phyloP scores from a whole-genome alignment of 192 early-diverging fungal species.

The Geranomyces variabilis region DNA sequence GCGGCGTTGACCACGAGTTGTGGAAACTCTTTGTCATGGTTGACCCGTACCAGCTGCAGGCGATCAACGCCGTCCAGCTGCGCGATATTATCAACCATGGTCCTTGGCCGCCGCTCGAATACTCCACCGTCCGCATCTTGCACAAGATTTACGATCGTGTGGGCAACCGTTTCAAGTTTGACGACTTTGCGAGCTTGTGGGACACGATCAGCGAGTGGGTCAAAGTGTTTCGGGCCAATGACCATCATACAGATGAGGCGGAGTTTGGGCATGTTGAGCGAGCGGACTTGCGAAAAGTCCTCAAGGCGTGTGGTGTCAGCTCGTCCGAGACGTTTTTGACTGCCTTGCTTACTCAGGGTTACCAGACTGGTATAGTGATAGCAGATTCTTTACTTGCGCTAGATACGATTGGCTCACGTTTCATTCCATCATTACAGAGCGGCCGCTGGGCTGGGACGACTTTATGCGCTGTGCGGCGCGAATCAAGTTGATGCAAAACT shows the following conservation, averaged over 20 bases:
- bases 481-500: conserved; percentile 26
- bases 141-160: conserved; percentile 23
- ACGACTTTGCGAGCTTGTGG: conserved; percentile 22
- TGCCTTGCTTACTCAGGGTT: neutral
- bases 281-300: conserved; percentile 13
- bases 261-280: conserved; percentile 29
- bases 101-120: conserved; percentile 32
- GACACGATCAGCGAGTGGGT: conserved; percentile 26
- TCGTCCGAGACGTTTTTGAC: conserved; percentile 20
- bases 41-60: conserved; percentile 34
- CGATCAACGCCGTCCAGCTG: conserved; percentile 33
- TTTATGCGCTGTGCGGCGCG: conserved; percentile 21
- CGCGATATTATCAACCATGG: conserved; percentile 27
- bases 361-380: conserved; percentile 5
- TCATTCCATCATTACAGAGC: neutral
- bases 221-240: conserved; percentile 19
- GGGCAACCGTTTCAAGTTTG: conserved; percentile 19
- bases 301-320: conserved; percentile 22
- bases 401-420: conserved; percentile 1
- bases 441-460: conserved; percentile 34
- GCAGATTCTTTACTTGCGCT: neutral
- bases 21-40: conserved; percentile 20
- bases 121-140: conserved; percentile 18
- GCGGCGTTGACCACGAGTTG: conserved; percentile 31
- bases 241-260: conserved; percentile 21